Conservation (phyloP, 2,329 filamentous ascomycete genomes). For the Aspergillus unguis region DNA sequence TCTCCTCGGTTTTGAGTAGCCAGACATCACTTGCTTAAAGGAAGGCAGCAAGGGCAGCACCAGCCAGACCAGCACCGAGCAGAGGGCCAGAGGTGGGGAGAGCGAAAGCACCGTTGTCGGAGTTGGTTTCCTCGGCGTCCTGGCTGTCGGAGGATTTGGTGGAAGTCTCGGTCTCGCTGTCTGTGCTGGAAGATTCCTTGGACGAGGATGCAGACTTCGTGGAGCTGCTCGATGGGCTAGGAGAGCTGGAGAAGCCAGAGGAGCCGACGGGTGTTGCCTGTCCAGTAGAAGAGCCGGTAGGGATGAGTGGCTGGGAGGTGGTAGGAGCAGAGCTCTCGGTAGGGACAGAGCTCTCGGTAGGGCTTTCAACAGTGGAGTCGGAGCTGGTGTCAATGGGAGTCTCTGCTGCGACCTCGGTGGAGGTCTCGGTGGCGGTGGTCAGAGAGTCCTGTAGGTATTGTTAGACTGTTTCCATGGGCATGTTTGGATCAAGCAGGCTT, state of each 20-base stretch:
- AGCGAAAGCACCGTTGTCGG: constrained; percentile 29
- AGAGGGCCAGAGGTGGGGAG: constrained; percentile 37
- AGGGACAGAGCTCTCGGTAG: not conserved
- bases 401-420: constrained; percentile 1
- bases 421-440: constrained; percentile 22
- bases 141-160: constrained; percentile 11
- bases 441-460: constrained; percentile 30
- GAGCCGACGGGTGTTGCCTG: not conserved
- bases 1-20: not conserved
- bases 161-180: constrained; percentile 2
- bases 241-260: constrained; percentile 2
- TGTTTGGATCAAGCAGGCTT: constrained; percentile 7
- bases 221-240: constrained; percentile 7
- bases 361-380: not conserved
- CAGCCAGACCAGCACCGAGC: constrained; percentile 38
- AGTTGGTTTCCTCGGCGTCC: constrained; percentile 22
- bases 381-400: not conserved
- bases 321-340: not conserved
- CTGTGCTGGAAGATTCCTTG: constrained; percentile 18
- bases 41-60: constrained; percentile 42
- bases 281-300: not conserved
- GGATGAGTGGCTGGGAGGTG: constrained; percentile 11
- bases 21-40: constrained; percentile 30
- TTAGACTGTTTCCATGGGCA: constrained; percentile 8
- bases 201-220: constrained; percentile 5